Evolutionary conservation across 139 green algal genomes (phyloP).

Genomic region (Dunaliella primolecta): DNA sequence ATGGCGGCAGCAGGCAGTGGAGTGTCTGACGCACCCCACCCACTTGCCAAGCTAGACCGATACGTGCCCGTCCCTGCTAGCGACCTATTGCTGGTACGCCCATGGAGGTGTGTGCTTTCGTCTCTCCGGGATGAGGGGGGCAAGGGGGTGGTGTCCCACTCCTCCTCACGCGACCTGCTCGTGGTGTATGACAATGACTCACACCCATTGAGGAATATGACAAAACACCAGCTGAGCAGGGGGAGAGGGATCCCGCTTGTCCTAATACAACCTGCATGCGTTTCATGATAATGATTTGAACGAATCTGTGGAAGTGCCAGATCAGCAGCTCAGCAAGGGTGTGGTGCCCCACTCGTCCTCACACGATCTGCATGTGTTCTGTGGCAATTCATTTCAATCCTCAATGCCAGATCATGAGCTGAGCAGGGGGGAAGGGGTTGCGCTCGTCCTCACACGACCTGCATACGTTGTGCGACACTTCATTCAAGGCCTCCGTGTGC

Average conservation of each 20-base stretch:
- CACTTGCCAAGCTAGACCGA: conserved; percentile 10
- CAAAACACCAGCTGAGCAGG: not conserved
- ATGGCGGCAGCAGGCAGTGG: conserved; percentile 36
- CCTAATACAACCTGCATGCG: too few relatives aligned
- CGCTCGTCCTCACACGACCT: too few relatives aligned
- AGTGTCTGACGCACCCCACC: conserved; percentile 23
- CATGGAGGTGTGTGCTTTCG: not conserved
- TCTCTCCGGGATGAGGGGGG: conserved; percentile 11
- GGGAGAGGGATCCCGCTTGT: not conserved
- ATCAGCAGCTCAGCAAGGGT: not conserved
- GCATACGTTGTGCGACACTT: too few relatives aligned
- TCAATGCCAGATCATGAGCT: too few relatives aligned
- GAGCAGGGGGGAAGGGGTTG: too few relatives aligned
- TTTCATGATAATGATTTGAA: too few relatives aligned
- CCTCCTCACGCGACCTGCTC: conserved; percentile 25
- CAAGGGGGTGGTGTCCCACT: conserved; percentile 47
- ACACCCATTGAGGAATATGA: not conserved
- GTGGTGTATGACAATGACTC: not conserved
- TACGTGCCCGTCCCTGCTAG: not conserved
- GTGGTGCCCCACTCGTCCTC: not conserved
- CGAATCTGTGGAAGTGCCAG: too few relatives aligned
- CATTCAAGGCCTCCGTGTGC: too few relatives aligned
- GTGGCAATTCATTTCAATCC: too few relatives aligned
- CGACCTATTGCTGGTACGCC: not conserved
- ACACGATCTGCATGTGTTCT: too few relatives aligned